A percentile compares a stretch with the other conserved stretches of the same genome.
Conservation (phyloP, 164 flowering plant species). For the Houttuynia cordata region DNA sequence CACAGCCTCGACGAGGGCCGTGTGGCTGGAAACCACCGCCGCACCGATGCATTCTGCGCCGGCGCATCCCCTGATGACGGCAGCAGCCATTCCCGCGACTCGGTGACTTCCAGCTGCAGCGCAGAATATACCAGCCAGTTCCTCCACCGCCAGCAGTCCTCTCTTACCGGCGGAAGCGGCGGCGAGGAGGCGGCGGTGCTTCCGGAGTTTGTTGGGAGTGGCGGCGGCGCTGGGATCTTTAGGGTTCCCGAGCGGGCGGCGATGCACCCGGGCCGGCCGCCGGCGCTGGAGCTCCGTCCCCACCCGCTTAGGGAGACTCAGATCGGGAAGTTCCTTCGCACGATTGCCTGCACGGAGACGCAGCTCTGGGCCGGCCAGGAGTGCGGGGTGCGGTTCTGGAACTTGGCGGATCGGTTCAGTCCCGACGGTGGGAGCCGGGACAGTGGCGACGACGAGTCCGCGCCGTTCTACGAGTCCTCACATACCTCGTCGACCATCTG, state of each 20-base stretch:
- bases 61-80: conserved; percentile 35
- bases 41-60: conserved; percentile 10
- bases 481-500: conserved; percentile 48
- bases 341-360: conserved; percentile 48
- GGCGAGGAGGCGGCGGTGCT: conserved; percentile 15
- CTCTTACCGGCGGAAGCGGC: conserved; percentile 4
- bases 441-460: conserved; percentile 72
- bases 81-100: too few species aligned
- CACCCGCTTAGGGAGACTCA: conserved; percentile 89
- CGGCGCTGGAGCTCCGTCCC: conserved; percentile 76
- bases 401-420: conserved; percentile 26
- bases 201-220: conserved; percentile 61
- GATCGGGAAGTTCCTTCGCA: conserved; percentile 58
- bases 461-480: conserved; percentile 57
- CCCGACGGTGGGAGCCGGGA: conserved; percentile 19
- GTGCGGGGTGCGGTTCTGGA: conserved; percentile 61
- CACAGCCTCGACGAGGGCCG: conserved; percentile 68
- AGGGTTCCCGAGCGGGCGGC: conserved; percentile 54
- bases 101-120: background rate
- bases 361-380: conserved; percentile 96
- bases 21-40: conserved; percentile 13
- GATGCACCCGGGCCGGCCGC: conserved; percentile 74
- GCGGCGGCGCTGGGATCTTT: conserved; percentile 59
- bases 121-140: conserved; percentile 7
- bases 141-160: conserved; percentile 8